phyloP scores from a whole-genome alignment of 768 basidiomycete species.

The Mrakia gelida region DNA sequence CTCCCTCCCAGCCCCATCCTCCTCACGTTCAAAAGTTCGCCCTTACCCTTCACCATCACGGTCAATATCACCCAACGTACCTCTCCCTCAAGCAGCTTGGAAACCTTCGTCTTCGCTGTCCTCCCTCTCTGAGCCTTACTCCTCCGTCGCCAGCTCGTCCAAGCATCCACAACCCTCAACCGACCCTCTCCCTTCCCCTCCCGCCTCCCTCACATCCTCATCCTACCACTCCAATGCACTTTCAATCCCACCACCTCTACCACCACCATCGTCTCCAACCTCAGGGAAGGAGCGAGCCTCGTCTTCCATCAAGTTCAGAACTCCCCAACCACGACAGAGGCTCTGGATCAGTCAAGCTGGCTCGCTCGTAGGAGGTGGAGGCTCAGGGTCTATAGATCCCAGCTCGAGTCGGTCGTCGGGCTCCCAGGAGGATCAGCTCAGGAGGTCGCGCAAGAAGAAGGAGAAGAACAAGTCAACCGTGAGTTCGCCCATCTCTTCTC shows the following conservation, averaged over 20 bases:
- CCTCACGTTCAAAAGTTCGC: neutral
- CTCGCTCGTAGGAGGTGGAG: neutral
- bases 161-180: neutral
- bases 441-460: neutral
- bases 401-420: neutral
- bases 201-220: neutral
- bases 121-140: neutral
- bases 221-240: neutral
- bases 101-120: neutral
- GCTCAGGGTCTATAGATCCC: neutral
- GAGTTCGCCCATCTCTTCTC: neutral
- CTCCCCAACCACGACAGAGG: neutral
- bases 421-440: neutral
- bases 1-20: neutral
- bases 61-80: neutral
- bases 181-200: neutral
- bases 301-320: neutral
- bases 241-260: neutral
- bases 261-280: neutral
- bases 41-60: neutral
- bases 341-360: neutral
- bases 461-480: neutral
- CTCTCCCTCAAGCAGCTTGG: neutral
- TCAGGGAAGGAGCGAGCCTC: neutral
- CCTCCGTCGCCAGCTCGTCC: conserved; percentile 11